phyloP scores from a whole-genome alignment of 2,329 filamentous ascomycete genomes.

The Orbilia brochopaga region DNA sequence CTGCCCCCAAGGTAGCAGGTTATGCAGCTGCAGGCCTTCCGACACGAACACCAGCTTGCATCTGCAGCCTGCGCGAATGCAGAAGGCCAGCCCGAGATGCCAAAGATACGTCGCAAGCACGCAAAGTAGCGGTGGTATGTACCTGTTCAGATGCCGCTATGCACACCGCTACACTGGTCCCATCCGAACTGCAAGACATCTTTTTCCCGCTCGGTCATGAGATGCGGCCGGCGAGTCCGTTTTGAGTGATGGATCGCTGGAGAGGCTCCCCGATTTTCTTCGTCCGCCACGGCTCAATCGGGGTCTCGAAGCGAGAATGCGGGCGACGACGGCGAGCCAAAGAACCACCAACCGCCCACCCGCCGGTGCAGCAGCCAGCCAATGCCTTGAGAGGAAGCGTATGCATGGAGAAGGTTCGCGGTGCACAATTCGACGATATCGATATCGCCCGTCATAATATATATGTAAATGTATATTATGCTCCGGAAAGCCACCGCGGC shows the following conservation, averaged over 20 bases:
- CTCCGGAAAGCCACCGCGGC: constrained; percentile 4
- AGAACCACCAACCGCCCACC: background rate
- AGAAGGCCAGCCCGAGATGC: constrained; percentile 31
- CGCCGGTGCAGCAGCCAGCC: constrained; percentile 1
- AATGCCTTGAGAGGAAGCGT: background rate
- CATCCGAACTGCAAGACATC: constrained; percentile 11
- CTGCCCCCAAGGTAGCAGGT: constrained; percentile 30
- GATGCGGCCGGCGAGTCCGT: background rate
- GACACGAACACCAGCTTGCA: constrained; percentile 16
- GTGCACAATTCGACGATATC: background rate
- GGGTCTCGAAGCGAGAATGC: constrained; percentile 4
- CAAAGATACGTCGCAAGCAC: background rate
- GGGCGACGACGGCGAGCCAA: background rate
- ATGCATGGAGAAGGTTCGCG: background rate
- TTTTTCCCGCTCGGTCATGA: constrained; percentile 4
- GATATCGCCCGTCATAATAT: no score
- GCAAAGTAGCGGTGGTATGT: background rate
- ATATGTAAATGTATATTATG: no score
- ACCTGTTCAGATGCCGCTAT: background rate
- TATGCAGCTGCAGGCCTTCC: constrained; percentile 34
- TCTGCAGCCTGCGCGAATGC: constrained; percentile 20
- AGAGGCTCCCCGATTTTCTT: background rate
- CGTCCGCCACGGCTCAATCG: background rate
- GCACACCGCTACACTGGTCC: background rate
- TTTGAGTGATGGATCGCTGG: background rate